phyloP scores from a whole-genome alignment of 2,329 filamentous ascomycete species.

The Anisogramma anomala region DNA sequence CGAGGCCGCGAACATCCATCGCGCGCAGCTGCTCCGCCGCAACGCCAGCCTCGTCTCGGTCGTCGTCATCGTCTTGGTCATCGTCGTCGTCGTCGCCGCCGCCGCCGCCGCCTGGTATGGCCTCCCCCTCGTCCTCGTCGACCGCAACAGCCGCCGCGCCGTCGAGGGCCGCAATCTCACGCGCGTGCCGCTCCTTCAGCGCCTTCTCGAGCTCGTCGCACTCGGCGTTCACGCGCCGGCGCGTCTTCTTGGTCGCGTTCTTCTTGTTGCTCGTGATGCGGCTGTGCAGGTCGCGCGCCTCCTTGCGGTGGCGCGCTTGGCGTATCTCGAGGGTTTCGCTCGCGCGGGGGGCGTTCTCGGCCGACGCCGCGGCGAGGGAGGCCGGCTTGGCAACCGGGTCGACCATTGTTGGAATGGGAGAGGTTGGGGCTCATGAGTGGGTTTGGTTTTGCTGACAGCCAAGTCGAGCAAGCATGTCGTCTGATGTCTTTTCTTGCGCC shows the following conservation, averaged over 20 bases:
- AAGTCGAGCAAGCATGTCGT: too few relatives aligned
- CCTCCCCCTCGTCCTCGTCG: too few relatives aligned
- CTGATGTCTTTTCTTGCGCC: too few relatives aligned
- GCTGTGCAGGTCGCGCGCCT: constrained; percentile 74
- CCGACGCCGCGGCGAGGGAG: too few relatives aligned
- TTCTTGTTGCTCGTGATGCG: constrained; percentile 94
- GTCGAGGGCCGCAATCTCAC: constrained; percentile 39
- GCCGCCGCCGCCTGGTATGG: too few relatives aligned
- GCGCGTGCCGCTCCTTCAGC: constrained; percentile 54
- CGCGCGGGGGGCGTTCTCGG: too few relatives aligned
- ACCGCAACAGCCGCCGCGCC: constrained; percentile 19
- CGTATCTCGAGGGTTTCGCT: constrained; percentile 65
- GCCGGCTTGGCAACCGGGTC: too few relatives aligned
- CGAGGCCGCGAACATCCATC: constrained; percentile 15
- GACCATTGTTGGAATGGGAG: too few relatives aligned
- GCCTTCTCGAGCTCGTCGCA: constrained; percentile 59
- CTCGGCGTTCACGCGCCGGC: constrained; percentile 63
- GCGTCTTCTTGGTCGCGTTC: constrained; percentile 79
- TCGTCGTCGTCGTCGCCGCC: constrained; percentile 12
- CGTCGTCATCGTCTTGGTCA: constrained; percentile 10
- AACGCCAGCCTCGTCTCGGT: constrained; percentile 11
- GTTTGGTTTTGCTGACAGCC: too few relatives aligned
- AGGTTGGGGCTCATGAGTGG: too few relatives aligned
- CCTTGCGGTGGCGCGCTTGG: constrained; percentile 71
- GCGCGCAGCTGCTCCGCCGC: constrained; percentile 12